phyloP scores from a whole-genome alignment of 2,329 filamentous ascomycete species.

The Claviceps sp. region DNA sequence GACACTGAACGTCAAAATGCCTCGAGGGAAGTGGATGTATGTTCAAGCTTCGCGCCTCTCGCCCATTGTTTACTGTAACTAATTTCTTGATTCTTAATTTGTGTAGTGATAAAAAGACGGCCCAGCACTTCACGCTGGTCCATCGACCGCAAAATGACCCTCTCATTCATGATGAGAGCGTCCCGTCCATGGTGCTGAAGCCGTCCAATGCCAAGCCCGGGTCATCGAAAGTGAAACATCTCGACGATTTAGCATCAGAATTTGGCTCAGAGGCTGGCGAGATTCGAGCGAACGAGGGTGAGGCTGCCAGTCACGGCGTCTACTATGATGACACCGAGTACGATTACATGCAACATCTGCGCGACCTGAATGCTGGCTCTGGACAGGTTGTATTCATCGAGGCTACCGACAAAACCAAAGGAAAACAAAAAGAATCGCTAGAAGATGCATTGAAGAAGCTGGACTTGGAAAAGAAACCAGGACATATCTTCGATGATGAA shows the following conservation, averaged over 20 bases:
- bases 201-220: constrained; percentile 35
- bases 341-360: constrained; percentile 98
- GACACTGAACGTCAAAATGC: constrained; percentile 41
- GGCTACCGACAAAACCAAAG: constrained; percentile 56
- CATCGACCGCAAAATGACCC: constrained; percentile 96
- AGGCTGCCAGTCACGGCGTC: constrained; percentile 86
- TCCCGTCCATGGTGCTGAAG: constrained; percentile 83
- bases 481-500: constrained; percentile 55
- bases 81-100: not conserved
- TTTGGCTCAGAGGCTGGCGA: constrained; percentile 52
- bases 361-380: constrained; percentile 59
- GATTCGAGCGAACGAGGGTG: constrained; percentile 82
- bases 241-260: constrained; percentile 64
- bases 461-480: constrained; percentile 39
- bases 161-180: constrained; percentile 81
- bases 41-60: constrained; percentile 5
- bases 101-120: constrained; percentile 67
- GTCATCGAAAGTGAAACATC: constrained; percentile 42
- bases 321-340: constrained; percentile 93
- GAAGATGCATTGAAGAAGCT: constrained; percentile 67
- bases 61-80: not conserved
- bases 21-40: constrained; percentile 58
- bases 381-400: constrained; percentile 79
- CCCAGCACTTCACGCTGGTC: constrained; percentile 86
- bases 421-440: constrained; percentile 61